Evolutionary conservation across 345 rosid species (phyloP), one percentile per base, ranked within the genome.

Genomic region (Dovyalis caffra): DNA sequence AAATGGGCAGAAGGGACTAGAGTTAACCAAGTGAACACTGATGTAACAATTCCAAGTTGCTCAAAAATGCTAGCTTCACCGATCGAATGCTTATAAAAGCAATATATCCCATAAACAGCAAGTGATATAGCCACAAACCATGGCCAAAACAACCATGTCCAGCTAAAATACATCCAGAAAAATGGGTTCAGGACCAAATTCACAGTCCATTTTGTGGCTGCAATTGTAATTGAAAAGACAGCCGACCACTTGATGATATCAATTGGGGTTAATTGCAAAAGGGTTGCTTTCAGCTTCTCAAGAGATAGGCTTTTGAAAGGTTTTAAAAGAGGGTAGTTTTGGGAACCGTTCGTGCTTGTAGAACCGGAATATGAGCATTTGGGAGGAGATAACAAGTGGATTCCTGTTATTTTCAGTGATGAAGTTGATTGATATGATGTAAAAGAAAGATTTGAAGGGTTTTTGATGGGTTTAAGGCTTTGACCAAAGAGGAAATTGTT

Each of bases 131-230:
- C 97, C 75, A 86, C 85, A 62, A 79, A 78, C 97, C 95, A 92
- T 23, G 97, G 99, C 99, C 97, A 91, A 83, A 95, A 91, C 81
- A 92, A 60, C 97, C 94, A 92, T 61, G 87, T 86, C 97, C 97
- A 90, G 93, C 94, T 91, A 74, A 92, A 91, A 83, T 92, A 90
- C 92, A 89, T 85, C 95, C 95, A 92, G 79, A 92, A 91, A 80
- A 92, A 92, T 2, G 97, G 97, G 76, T 85, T 85, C 26, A 90
- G 73, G 23, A 76, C 67, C 83, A 86, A 77, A 61, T 79, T 85
- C 72, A 75, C 77, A 2, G 84, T 72, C 97, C 90, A 85, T 83
- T 88, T 95, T 2, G 87, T 71, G 40, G 86, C 86, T 74, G 93
- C 85, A 71, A 85, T 72, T 63, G 87, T 77, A 83, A 83, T 40